Base-by-base conservation (phyloP, 2,329 filamentous ascomycete species). In the Cercospora brassicicola region DNA sequence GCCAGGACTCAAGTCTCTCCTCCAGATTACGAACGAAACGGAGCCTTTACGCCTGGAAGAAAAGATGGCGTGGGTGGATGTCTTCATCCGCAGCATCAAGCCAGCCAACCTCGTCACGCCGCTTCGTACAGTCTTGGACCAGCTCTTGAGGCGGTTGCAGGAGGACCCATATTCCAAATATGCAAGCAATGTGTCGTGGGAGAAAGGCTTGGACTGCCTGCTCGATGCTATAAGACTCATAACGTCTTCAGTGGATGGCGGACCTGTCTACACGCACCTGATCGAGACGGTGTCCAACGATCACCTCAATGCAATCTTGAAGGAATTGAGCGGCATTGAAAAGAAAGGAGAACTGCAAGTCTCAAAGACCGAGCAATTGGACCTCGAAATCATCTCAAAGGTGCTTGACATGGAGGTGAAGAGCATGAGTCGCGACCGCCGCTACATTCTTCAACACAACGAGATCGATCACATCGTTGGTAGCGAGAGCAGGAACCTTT, bases 51-150 rank as follows among this genome's bases (percentile, higher is more conserved):
- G 64, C 0, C 84, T 92, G 57, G 81, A 84, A 59, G 82, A 86
- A 67, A 87, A 92, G 65, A 88, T 93, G 8, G 88, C 87, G 23
- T 98, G 94, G 93, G 88, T 95, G 33, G 84, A 85, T 23, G 88
- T 90, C 0, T 93, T 96, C 76, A 86, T 97, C 69, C 84, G 86
- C 31, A 97, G 93, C 1, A 86, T 97, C 67, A 89, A 90, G 67
- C 85, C 89, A 4, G 87, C 89, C 65, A 92, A 93, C 74, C 88
- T 93, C 67, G 89, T 91, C 18, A 90, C 94, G 72, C 90, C 92
- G 7, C 94, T 93, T 78, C 89, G 93, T 69, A 88, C 90, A n/a
- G 82, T 97, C 51, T 85, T 92, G 45, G 86, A 90, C 69, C 89
- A 93, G 64, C 85, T 97, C 9, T 87, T 97, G 51, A 86, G 88